Percentiles rank a stretch among this genome's conserved stretches.
Evolutionary conservation across 2,329 filamentous ascomycete species (phyloP).

Genomic region (Beauveria sp.): DNA sequence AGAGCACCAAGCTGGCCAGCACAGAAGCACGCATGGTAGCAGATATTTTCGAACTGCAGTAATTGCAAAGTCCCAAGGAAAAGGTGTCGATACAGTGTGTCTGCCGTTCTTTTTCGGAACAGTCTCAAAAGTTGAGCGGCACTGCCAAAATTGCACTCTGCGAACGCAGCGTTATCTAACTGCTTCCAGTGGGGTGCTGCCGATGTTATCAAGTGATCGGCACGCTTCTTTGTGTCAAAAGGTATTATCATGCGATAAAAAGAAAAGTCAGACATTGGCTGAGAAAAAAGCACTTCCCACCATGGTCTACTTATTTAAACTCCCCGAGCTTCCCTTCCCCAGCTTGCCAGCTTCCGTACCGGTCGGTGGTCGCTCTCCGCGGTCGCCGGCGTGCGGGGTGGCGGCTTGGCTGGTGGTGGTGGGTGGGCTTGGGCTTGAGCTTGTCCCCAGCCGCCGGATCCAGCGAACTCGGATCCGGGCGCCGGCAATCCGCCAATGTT

Average conservation of each 20-base stretch:
- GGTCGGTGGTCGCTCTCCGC: conserved; percentile 10
- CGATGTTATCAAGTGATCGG: background rate
- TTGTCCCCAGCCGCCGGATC: background rate
- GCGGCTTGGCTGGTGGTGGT: background rate
- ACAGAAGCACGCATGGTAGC: conserved; percentile 2
- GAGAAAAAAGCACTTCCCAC: background rate
- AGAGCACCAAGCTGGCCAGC: conserved; percentile 20
- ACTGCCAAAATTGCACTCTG: too few relatives aligned
- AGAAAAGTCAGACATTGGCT: background rate
- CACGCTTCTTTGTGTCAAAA: background rate
- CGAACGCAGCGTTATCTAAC: too few relatives aligned
- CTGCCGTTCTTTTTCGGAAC: too few relatives aligned
- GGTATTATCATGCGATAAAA: background rate
- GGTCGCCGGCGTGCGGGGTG: conserved; percentile 4
- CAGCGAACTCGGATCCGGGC: background rate
- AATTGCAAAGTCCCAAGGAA: too few relatives aligned
- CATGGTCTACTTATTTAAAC: background rate
- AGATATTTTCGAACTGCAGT: background rate
- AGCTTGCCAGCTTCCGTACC: background rate
- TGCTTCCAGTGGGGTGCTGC: background rate
- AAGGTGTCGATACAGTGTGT: background rate
- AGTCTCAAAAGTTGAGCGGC: too few relatives aligned
- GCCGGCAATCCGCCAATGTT: background rate
- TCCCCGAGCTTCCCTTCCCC: background rate
- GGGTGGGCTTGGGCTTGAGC: background rate